Percentiles rank a stretch among this genome's conserved stretches.
Conservation (phyloP, 2,329 filamentous ascomycete genomes). For the Dactylonectria macrodidyma region DNA sequence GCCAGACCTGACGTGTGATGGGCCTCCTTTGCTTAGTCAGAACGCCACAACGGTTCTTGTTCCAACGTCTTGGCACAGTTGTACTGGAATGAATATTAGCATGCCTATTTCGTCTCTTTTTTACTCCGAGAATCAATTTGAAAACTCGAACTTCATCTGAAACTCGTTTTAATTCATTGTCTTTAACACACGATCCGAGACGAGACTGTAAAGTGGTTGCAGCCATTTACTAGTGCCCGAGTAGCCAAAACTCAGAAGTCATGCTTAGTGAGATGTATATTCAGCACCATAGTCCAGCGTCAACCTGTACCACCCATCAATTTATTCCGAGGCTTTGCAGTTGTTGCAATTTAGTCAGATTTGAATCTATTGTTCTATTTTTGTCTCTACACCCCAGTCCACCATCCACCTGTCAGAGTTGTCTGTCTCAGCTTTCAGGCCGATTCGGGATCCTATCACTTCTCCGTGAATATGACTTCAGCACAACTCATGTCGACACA, state of each 20-base stretch:
- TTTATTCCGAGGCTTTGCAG: background rate
- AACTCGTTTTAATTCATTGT: too few relatives aligned
- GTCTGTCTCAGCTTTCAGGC: background rate
- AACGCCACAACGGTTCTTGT: constrained; percentile 13
- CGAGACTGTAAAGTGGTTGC: background rate
- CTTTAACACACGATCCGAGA: too few relatives aligned
- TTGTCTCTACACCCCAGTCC: background rate
- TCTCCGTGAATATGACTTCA: too few relatives aligned
- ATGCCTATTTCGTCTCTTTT: background rate
- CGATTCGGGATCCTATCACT: background rate
- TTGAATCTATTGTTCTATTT: background rate
- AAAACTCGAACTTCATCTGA: too few relatives aligned
- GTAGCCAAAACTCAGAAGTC: background rate
- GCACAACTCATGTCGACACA: too few relatives aligned
- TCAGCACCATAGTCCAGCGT: background rate
- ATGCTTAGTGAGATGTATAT: background rate
- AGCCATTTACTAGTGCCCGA: background rate
- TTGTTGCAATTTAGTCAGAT: background rate
- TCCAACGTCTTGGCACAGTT: constrained; percentile 3
- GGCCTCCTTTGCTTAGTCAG: constrained; percentile 21
- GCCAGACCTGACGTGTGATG: constrained; percentile 11
- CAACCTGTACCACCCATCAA: background rate
- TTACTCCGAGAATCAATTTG: too few relatives aligned
- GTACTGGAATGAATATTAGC: background rate
- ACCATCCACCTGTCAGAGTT: background rate